phyloP scores from a whole-genome alignment of 2,329 filamentous ascomycete genomes.

The Colletotrichum destructivum region DNA sequence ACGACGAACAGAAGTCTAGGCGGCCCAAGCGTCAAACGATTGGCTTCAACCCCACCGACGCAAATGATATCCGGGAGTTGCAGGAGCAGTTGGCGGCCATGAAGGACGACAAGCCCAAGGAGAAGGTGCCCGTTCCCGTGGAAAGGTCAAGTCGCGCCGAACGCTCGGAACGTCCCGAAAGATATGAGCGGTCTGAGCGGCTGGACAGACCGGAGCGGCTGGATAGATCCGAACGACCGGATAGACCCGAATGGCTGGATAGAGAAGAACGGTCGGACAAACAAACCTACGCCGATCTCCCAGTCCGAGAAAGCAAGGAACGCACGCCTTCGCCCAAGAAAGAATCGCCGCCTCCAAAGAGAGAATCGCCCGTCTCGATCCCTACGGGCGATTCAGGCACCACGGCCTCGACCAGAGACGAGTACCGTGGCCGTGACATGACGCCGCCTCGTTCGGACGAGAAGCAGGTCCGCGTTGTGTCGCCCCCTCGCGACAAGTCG shows the following conservation, averaged over 20 bases:
- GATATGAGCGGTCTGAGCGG: constrained; percentile 20
- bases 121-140: constrained; percentile 31
- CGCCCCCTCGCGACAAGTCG: constrained; percentile 74
- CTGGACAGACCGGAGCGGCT: constrained; percentile 19
- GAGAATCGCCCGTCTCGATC: constrained; percentile 35
- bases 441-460: constrained; percentile 54
- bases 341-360: constrained; percentile 31
- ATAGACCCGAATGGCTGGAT: constrained; percentile 24
- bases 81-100: constrained; percentile 66
- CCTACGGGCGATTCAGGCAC: constrained; percentile 27
- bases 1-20: constrained; percentile 55
- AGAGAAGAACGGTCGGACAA: constrained; percentile 27
- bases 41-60: constrained; percentile 68
- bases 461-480: constrained; percentile 77
- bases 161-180: constrained; percentile 22
- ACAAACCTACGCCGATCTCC: constrained; percentile 38
- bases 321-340: constrained; percentile 38
- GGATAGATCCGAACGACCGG: constrained; percentile 18
- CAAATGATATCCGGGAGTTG: constrained; percentile 63
- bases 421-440: constrained; percentile 60
- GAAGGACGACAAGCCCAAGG: constrained; percentile 45
- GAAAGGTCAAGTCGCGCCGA: constrained; percentile 34
- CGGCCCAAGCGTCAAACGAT: constrained; percentile 57
- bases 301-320: constrained; percentile 29
- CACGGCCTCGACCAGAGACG: constrained; percentile 46